Conservation (phyloP, 441 rosid genomes). For the Adansonia rubrostipa region DNA sequence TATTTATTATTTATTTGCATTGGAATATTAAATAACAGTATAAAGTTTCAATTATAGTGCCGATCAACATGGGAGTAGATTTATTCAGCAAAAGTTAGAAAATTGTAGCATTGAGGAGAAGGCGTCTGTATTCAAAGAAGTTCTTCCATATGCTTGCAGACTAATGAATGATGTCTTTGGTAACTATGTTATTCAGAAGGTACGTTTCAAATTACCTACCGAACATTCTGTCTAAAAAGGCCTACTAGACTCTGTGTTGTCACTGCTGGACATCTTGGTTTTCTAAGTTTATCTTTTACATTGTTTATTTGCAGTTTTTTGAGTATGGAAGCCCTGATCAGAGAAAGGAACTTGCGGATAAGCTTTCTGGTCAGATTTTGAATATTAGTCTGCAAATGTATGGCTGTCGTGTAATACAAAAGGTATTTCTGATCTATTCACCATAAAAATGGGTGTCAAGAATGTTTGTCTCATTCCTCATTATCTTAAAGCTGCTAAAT, state of each 20-base stretch:
- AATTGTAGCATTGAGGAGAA: slow-evolving; percentile 60
- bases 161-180: slow-evolving; percentile 84
- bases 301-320: slow-evolving; percentile 54
- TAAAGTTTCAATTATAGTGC: slow-evolving; percentile 50
- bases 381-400: slow-evolving; percentile 80
- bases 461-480: neutral
- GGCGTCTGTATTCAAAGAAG: slow-evolving; percentile 64
- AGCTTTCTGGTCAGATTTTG: slow-evolving; percentile 68
- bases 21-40: slow-evolving; percentile 25
- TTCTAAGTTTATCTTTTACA: slow-evolving; percentile 18
- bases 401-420: slow-evolving; percentile 86
- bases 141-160: slow-evolving; percentile 64
- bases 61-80: slow-evolving; percentile 85
- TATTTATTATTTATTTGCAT: neutral
- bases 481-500: neutral
- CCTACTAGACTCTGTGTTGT: neutral
- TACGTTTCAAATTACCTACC: slow-evolving; percentile 25
- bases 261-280: slow-evolving; percentile 6
- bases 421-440: slow-evolving; percentile 43
- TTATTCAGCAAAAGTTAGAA: slow-evolving; percentile 80
- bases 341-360: slow-evolving; percentile 69
- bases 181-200: slow-evolving; percentile 82
- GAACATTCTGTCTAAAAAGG: neutral
- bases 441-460: neutral
- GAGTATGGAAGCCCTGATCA: slow-evolving; percentile 67